These are phyloP conservation scores for Xerocomus brunneocitrinus DNA, from an alignment of 768 basidiomycete species.

Conservation along the genomic window DNA sequence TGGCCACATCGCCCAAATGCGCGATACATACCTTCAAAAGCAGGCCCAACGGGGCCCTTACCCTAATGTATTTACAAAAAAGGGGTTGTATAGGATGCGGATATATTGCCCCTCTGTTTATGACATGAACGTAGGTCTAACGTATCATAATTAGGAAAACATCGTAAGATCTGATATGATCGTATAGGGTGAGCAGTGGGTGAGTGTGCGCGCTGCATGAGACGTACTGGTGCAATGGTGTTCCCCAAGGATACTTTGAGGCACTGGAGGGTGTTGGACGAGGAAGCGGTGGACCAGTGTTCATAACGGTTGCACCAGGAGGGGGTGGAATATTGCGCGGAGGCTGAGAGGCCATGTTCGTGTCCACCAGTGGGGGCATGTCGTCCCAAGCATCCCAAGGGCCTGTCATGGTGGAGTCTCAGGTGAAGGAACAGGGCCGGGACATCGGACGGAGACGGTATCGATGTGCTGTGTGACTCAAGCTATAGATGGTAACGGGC, in stretches of 20 bases:
- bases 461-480: conserved; percentile 17
- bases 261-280: conserved; percentile 2
- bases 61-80: no score
- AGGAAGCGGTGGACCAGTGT: conserved; percentile 13
- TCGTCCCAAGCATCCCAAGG: conserved; percentile 16
- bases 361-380: conserved; percentile 27
- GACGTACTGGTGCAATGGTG: conserved; percentile 16
- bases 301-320: conserved; percentile 13
- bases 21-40: no score
- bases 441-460: conserved; percentile 16
- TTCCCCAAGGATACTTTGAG: conserved; percentile 12
- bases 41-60: no score
- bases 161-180: background rate
- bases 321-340: conserved; percentile 24
- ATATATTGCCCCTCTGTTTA: no score
- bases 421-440: background rate
- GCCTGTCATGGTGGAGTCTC: conserved; percentile 13
- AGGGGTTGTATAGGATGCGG: no score
- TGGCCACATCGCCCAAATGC: no score
- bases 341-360: conserved; percentile 2
- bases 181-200: background rate
- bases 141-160: no score
- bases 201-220: background rate
- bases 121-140: no score
- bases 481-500: conserved; percentile 6